phyloP scores from a whole-genome alignment of 1,139 yeast species.

The Kluyveromyces sp. region DNA sequence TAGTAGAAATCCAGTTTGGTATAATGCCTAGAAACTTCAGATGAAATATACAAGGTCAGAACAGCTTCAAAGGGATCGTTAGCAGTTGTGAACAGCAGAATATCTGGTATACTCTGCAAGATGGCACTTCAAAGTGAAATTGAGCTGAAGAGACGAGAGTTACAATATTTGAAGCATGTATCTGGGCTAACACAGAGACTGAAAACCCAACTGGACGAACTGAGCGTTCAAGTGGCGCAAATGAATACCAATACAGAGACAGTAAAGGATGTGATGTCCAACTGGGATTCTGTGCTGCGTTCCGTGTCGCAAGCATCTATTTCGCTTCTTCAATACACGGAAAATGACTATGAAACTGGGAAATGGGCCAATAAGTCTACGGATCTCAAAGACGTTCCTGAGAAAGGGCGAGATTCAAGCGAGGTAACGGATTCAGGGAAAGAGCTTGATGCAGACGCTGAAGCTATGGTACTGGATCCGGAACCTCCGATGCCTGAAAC shows the following conservation, averaged over 20 bases:
- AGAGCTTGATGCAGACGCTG: conserved; percentile 33
- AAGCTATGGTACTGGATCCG: conserved; percentile 25
- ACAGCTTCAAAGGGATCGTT: too few species aligned
- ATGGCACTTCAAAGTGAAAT: conserved; percentile 1
- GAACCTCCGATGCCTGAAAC: conserved; percentile 54
- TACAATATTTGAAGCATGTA: conserved; percentile 24
- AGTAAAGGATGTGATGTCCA: conserved; percentile 25
- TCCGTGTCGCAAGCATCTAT: conserved; percentile 31
- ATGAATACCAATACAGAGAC: conserved; percentile 25
- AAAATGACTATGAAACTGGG: conserved; percentile 29
- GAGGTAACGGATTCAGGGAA: not conserved
- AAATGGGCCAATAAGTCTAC: conserved; percentile 17
- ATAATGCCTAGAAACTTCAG: too few species aligned
- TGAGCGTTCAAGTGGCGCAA: conserved; percentile 23
- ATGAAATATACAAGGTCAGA: too few species aligned
- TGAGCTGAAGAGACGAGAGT: conserved; percentile 21
- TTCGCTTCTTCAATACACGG: conserved; percentile 28
- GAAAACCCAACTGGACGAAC: conserved; percentile 23
- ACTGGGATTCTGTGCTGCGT: conserved; percentile 29
- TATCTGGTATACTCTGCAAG: not conserved
- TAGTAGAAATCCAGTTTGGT: too few species aligned
- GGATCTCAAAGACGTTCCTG: not conserved
- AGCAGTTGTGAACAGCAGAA: too few species aligned
- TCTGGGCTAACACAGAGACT: conserved; percentile 24
- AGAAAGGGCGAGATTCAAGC: not conserved